Evolutionary conservation across 768 basidiomycete species (phyloP).

Genomic region (Mycena metata): DNA sequence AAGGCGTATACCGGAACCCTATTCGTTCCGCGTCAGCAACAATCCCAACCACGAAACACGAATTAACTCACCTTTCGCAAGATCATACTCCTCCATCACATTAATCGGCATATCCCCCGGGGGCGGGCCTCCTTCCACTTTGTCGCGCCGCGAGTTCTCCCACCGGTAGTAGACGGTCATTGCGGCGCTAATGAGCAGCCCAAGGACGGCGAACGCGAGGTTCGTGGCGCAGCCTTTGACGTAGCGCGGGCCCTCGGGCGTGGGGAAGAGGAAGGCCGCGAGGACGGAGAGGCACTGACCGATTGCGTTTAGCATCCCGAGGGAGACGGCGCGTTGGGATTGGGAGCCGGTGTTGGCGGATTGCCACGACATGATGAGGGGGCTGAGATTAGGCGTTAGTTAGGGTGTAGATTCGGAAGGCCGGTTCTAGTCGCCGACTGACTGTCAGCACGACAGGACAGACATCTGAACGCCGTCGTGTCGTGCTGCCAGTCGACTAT

Average conservation of each 20-base stretch:
- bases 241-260: conserved; percentile 22
- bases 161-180: conserved; percentile 16
- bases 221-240: conserved; percentile 30
- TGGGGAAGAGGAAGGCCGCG: conserved; percentile 34
- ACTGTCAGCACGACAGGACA: too few relatives aligned
- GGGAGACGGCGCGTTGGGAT: conserved; percentile 32
- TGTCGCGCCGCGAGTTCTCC: conserved; percentile 19
- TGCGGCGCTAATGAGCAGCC: conserved; percentile 1
- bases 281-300: conserved; percentile 35
- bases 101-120: conserved; percentile 11
- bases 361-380: conserved; percentile 34
- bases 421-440: too few relatives aligned
- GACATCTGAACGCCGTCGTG: not conserved
- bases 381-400: conserved; percentile 1
- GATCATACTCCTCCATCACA: conserved; percentile 31
- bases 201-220: conserved; percentile 22
- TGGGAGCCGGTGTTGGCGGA: conserved; percentile 29
- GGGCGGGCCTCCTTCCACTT: conserved; percentile 18
- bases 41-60: too few relatives aligned
- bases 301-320: conserved; percentile 34
- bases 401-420: too few relatives aligned
- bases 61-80: conserved; percentile 19
- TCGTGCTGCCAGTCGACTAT: too few relatives aligned
- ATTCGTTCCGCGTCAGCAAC: too few relatives aligned
- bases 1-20: too few relatives aligned